A percentile compares a stretch with the other conserved stretches of the same genome.
phyloP scores from a whole-genome alignment of 2,329 filamentous ascomycete species.

The Xylaria sp. region DNA sequence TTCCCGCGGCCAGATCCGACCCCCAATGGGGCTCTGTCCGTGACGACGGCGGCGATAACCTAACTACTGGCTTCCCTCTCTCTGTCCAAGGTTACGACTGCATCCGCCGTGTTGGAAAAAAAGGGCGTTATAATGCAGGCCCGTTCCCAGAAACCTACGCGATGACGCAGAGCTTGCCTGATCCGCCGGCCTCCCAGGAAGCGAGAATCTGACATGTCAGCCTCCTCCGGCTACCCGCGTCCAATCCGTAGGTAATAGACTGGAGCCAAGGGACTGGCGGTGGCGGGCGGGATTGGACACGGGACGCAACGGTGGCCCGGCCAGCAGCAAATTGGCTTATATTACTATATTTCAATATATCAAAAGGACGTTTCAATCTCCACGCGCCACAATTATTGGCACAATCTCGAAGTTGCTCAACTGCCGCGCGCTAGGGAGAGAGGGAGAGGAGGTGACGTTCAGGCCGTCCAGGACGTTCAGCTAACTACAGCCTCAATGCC shows the following conservation, averaged over 20 bases:
- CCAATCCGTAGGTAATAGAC: slow-evolving; percentile 16
- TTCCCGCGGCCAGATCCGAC: slow-evolving; percentile 11
- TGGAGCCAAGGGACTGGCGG: slow-evolving; percentile 21
- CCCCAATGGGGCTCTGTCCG: slow-evolving; percentile 13
- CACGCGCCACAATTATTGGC: slow-evolving; percentile 26
- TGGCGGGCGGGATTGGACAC: slow-evolving; percentile 14
- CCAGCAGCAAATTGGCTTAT: slow-evolving; percentile 28
- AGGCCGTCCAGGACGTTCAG: slow-evolving; percentile 8
- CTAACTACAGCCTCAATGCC: slow-evolving; percentile 29
- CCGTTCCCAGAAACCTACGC: neutral
- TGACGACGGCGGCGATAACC: neutral
- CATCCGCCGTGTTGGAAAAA: neutral
- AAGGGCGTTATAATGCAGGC: neutral
- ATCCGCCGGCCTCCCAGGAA: slow-evolving; percentile 28
- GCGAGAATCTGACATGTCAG: slow-evolving; percentile 48
- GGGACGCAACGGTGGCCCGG: slow-evolving; percentile 38
- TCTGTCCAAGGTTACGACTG: neutral
- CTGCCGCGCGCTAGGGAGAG: slow-evolving; percentile 33
- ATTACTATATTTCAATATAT: slow-evolving; percentile 11
- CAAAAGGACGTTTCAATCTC: slow-evolving; percentile 28
- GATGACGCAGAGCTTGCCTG: slow-evolving; percentile 33
- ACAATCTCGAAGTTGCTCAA: slow-evolving; percentile 11
- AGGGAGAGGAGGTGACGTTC: slow-evolving; percentile 9
- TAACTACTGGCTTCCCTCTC: neutral
- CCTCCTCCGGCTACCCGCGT: slow-evolving; percentile 43